Conservation (phyloP, 805 yeast genomes). For the Candida insectalens region DNA sequence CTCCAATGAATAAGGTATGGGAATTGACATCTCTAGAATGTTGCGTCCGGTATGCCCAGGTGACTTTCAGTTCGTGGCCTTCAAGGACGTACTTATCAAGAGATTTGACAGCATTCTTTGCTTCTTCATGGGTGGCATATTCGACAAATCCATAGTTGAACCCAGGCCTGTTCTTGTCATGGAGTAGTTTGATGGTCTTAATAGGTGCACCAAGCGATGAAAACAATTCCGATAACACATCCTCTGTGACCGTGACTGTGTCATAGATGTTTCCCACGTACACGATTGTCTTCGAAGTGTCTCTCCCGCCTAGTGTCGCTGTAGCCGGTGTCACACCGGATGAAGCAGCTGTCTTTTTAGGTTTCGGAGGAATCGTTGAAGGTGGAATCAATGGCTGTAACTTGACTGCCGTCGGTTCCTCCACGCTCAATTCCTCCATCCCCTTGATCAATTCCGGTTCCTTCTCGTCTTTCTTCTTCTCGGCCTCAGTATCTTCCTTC, state of each 20-base stretch:
- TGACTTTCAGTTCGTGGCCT: slow-evolving; percentile 49
- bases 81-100: slow-evolving; percentile 49
- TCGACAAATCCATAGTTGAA: slow-evolving; percentile 82
- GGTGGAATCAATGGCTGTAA: no score
- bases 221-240: slow-evolving; percentile 50
- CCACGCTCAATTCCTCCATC: no score
- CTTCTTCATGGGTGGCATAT: slow-evolving; percentile 46
- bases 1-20: slow-evolving; percentile 79
- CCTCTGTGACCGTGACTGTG: slow-evolving; percentile 56
- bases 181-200: slow-evolving; percentile 56
- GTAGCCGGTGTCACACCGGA: slow-evolving; percentile 49
- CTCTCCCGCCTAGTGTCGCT: slow-evolving; percentile 76
- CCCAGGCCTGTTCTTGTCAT: slow-evolving; percentile 66
- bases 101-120: slow-evolving; percentile 50
- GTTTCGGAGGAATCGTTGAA: no score
- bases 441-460: no score
- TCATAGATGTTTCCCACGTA: slow-evolving; percentile 71
- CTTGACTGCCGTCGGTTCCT: no score
- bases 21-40: slow-evolving; percentile 46
- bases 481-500: no score
- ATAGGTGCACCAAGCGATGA: slow-evolving; percentile 44
- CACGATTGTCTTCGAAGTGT: slow-evolving; percentile 58
- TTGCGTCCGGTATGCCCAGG: slow-evolving; percentile 81
- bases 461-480: no score
- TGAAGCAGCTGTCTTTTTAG: no score